A percentile compares a stretch with the other conserved stretches of the same genome.
Conservation (phyloP, 208 protist genomes). For the Polymyxa betae region DNA sequence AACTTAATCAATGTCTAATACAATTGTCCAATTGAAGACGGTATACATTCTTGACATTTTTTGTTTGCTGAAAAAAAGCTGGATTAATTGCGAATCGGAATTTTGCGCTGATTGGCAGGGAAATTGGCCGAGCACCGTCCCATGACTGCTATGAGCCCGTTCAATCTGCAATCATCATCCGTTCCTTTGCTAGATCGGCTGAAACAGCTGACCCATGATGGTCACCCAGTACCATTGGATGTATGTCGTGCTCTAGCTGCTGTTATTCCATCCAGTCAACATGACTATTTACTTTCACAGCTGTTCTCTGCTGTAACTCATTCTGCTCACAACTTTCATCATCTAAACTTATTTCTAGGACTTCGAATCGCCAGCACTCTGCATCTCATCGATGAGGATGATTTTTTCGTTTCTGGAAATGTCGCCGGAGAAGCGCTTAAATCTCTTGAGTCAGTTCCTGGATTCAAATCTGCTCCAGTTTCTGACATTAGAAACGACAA, state of each 20-base stretch:
- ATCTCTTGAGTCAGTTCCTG: not conserved
- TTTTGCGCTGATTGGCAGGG: too few relatives aligned
- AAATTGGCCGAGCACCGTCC: too few relatives aligned
- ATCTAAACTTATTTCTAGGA: not conserved
- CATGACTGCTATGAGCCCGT: too few relatives aligned
- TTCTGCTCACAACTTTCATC: not conserved
- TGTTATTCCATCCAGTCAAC: not conserved
- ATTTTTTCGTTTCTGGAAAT: not conserved
- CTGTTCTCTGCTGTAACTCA: not conserved
- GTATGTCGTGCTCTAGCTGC: not conserved
- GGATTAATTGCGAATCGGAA: too few relatives aligned
- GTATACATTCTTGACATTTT: too few relatives aligned
- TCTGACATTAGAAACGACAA: not conserved
- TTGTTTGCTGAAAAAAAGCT: too few relatives aligned
- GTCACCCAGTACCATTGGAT: not conserved
- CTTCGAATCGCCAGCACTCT: not conserved
- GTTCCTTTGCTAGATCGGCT: too few relatives aligned
- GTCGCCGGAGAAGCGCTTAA: not conserved
- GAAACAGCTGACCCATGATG: too few relatives aligned
- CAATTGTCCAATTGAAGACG: too few relatives aligned
- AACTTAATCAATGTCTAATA: too few relatives aligned
- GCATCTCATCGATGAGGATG: not conserved
- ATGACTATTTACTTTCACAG: not conserved
- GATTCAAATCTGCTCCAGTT: not conserved
- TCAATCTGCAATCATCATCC: too few relatives aligned